phyloP scores from a whole-genome alignment of 257 asterid species.

The Vinca minor region DNA sequence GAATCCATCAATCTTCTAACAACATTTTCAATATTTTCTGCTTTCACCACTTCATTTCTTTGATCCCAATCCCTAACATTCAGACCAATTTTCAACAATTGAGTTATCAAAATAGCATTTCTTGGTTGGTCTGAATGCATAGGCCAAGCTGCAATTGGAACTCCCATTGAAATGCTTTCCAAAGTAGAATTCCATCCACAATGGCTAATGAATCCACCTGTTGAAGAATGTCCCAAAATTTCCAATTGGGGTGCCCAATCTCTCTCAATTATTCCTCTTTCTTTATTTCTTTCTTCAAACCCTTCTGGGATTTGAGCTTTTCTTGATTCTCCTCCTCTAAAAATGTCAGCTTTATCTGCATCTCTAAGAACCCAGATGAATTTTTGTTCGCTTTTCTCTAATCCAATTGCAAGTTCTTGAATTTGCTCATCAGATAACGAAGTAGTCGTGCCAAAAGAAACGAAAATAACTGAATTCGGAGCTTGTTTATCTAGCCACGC shows the following conservation, averaged over 20 bases:
- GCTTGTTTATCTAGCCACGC: conserved; percentile 26
- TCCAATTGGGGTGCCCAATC: conserved; percentile 27
- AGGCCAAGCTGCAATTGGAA: conserved; percentile 28
- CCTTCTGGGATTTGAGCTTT: conserved; percentile 18
- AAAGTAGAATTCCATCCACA: conserved; percentile 27
- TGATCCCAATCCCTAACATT: conserved; percentile 14
- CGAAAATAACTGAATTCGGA: conserved; percentile 20
- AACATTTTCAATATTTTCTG: conserved; percentile 14
- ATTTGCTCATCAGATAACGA: conserved; percentile 19
- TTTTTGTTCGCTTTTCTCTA: conserved; percentile 18
- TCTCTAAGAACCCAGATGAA: conserved; percentile 27
- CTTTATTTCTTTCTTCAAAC: conserved; percentile 15
- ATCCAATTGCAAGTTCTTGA: conserved; percentile 19
- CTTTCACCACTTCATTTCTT: conserved; percentile 17
- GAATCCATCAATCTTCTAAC: conserved; percentile 24
- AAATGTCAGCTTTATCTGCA: conserved; percentile 24
- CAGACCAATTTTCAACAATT: conserved; percentile 13
- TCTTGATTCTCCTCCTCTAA: conserved; percentile 19
- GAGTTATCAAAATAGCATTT: conserved; percentile 12
- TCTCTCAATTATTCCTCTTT: conserved; percentile 17
- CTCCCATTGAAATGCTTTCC: conserved; percentile 24
- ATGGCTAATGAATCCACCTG: conserved; percentile 25
- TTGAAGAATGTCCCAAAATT: conserved; percentile 14
- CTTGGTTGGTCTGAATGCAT: conserved; percentile 24
- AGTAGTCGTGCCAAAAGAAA: conserved; percentile 25